Percentiles rank a stretch among this genome's conserved stretches.
phyloP scores from a whole-genome alignment of 768 basidiomycete species.

The Strobilomyces confusus region DNA sequence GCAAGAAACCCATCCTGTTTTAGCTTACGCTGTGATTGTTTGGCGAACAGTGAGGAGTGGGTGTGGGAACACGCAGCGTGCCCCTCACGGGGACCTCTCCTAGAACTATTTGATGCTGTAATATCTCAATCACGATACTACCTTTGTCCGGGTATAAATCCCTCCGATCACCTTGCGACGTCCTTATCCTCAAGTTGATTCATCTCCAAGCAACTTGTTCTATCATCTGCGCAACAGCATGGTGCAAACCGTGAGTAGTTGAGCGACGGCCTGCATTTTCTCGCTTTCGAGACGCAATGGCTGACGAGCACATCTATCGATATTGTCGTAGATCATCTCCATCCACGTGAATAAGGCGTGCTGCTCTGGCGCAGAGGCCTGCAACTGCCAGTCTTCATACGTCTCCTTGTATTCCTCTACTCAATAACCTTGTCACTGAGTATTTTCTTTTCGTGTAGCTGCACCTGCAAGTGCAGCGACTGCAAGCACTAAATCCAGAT shows the following conservation, averaged over 20 bases:
- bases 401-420: background rate
- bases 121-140: too few species aligned
- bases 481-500: conserved; percentile 15
- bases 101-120: too few species aligned
- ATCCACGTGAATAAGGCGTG: conserved; percentile 20
- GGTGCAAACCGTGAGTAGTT: conserved; percentile 23
- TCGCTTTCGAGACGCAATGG: background rate
- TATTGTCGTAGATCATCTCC: conserved; percentile 5
- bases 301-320: background rate
- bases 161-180: too few species aligned
- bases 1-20: background rate
- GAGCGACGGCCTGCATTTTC: too few species aligned
- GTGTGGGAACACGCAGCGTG: background rate
- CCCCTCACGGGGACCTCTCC: background rate
- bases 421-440: background rate
- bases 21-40: background rate
- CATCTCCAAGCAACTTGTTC: background rate
- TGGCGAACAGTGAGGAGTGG: background rate
- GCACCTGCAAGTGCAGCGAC: conserved; percentile 16
- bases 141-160: conserved; percentile 13
- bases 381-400: conserved; percentile 13
- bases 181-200: background rate
- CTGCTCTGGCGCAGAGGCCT: conserved; percentile 7
- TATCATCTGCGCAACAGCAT: conserved; percentile 1
- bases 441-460: background rate